Evolutionary conservation across 108 stramenopile genomes (phyloP).

Genomic region (Fragilaria crotonensis): DNA sequence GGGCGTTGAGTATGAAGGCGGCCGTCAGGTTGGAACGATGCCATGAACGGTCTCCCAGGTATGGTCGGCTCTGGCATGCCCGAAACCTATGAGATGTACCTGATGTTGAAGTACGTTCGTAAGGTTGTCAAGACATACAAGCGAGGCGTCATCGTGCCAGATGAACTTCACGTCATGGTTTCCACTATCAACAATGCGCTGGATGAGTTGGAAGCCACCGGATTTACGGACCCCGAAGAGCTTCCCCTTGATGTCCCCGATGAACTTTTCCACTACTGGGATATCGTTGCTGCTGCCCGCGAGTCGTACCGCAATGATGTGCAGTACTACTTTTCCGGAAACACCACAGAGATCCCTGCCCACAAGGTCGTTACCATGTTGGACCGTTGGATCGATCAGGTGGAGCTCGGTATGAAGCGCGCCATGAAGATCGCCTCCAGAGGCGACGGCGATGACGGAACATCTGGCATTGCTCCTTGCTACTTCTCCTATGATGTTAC

Average conservation of each 20-base stretch:
- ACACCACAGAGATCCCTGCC: slow-evolving; percentile 49
- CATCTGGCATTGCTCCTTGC: slow-evolving; percentile 72
- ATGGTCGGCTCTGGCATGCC: slow-evolving; percentile 90
- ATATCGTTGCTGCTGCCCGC: slow-evolving; percentile 73
- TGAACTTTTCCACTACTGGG: slow-evolving; percentile 89
- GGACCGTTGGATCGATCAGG: slow-evolving; percentile 60
- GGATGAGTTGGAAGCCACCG: slow-evolving; percentile 57
- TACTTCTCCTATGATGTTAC: slow-evolving; percentile 86
- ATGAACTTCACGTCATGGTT: slow-evolving; percentile 71
- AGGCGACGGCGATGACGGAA: slow-evolving; percentile 81
- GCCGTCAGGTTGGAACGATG: slow-evolving; percentile 94
- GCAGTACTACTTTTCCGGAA: slow-evolving; percentile 80
- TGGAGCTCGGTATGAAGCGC: slow-evolving; percentile 72
- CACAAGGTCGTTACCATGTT: slow-evolving; percentile 55
- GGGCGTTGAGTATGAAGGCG: slow-evolving; percentile 96
- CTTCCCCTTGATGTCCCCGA: slow-evolving; percentile 59
- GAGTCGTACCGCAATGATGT: slow-evolving; percentile 79
- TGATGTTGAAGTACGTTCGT: slow-evolving; percentile 76
- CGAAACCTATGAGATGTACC: slow-evolving; percentile 84
- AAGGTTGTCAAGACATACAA: slow-evolving; percentile 61
- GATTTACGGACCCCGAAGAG: slow-evolving; percentile 59
- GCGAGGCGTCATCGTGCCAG: slow-evolving; percentile 62
- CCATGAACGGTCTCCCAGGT: slow-evolving; percentile 94
- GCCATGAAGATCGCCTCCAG: slow-evolving; percentile 74
- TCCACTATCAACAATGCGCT: slow-evolving; percentile 59